A percentile compares a stretch with the other conserved stretches of the same genome.
phyloP scores from a whole-genome alignment of 2,329 filamentous ascomycete genomes.

The Phaeosphaeriaceae sp. region DNA sequence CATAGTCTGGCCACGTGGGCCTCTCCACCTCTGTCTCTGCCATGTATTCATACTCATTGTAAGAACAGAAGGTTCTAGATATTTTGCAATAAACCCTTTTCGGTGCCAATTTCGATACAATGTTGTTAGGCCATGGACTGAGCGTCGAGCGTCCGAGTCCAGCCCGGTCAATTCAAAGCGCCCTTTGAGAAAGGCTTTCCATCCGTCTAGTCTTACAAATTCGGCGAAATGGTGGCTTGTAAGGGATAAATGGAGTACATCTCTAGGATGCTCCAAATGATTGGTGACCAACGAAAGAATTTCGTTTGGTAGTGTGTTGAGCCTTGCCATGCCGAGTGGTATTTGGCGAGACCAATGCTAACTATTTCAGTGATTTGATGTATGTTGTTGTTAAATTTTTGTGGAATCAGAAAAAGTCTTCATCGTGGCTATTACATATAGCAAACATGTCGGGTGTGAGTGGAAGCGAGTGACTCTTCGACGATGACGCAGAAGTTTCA shows the following conservation, averaged over 20 bases:
- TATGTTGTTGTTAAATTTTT: background rate
- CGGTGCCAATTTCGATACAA: conserved; percentile 64
- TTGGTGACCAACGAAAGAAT: conserved; percentile 38
- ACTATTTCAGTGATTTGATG: background rate
- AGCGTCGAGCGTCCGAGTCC: conserved; percentile 38
- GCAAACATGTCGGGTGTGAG: conserved; percentile 9
- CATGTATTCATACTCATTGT: conserved; percentile 46
- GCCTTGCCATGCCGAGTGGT: conserved; percentile 22
- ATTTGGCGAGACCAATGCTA: background rate
- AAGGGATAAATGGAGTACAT: conserved; percentile 34
- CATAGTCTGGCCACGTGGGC: conserved; percentile 58
- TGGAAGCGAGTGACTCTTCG: conserved; percentile 16
- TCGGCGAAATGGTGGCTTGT: conserved; percentile 28
- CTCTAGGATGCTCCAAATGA: conserved; percentile 37
- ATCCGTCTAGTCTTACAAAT: conserved; percentile 40
- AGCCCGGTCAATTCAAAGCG: conserved; percentile 34
- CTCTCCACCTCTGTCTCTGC: conserved; percentile 47
- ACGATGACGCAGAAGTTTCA: conserved; percentile 27
- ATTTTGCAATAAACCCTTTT: conserved; percentile 61
- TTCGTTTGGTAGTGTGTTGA: conserved; percentile 41
- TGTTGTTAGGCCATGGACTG: conserved; percentile 62
- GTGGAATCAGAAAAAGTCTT: background rate
- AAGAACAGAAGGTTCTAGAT: conserved; percentile 53
- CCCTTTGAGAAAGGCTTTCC: conserved; percentile 42
- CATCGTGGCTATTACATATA: background rate